Base-by-base conservation (phyloP, 78 protist genomes). In the Dictyostelium brefeldianum region DNA sequence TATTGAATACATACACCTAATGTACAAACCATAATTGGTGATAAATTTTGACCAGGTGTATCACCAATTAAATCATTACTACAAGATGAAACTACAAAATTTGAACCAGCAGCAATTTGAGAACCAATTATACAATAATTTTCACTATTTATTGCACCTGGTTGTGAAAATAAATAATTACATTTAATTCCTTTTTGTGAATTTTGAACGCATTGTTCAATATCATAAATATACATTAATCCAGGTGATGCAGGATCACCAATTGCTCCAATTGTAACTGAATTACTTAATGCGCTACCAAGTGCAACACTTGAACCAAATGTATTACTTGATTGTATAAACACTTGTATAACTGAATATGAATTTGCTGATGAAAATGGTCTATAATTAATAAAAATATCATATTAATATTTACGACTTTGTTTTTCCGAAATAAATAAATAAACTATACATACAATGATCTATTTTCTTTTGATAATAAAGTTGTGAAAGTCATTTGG, bases 1-100 rank as follows among this genome's bases (percentile, higher is more conserved):
- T n/a, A n/a, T n/a, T n/a, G n/a, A n/a, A n/a, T n/a, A 70, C 78
- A 31, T 83, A 83, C 90, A 83, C 71, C 80, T 43, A 83, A 41
- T 29, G 36, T 31, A 71, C 90, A 83, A 43, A 83, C 46, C 11
- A 54, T 41, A 41, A 83, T 47, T 71, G 90, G 78, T 22, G 90
- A 48, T 15, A 67, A 20, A 17, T 17, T 27, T n/a, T 8, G 65
- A 50, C 31, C 70, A 4, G 53, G 14, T 27, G 2, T 31, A 5
- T 50, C 15, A 12, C 20, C 10, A 12, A 83, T 20, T 71, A 83
- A 7, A 41, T 83, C 54, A 56, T 71, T 71, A 41, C 56, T 53
- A 54, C 90, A 83, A n/a, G 69, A 18, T 15, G 75, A 31, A 54
- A 83, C 90, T 9, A 83, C 17, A 54, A 71, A 83, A 51, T 83